Percentiles rank a stretch among this genome's conserved stretches.
phyloP scores from a whole-genome alignment of 2,329 filamentous ascomycete genomes.

The Colletotrichum godetiae region DNA sequence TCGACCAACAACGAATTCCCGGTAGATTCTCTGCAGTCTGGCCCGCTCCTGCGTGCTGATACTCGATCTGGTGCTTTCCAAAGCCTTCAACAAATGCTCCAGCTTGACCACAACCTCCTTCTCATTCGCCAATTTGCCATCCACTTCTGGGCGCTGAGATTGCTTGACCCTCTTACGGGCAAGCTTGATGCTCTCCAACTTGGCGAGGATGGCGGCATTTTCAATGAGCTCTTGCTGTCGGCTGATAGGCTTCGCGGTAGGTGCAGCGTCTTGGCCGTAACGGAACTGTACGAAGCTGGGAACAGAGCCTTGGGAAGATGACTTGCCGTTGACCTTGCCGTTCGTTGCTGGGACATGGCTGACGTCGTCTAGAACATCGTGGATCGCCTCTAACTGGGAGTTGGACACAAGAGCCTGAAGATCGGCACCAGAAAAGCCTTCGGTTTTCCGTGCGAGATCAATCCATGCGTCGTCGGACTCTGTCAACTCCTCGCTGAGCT shows the following conservation, averaged over 20 bases:
- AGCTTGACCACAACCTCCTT: constrained; percentile 85
- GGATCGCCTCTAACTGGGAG: constrained; percentile 95
- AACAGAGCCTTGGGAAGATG: constrained; percentile 41
- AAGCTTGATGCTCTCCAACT: constrained; percentile 82
- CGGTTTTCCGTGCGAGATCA: constrained; percentile 83
- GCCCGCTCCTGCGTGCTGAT: constrained; percentile 83
- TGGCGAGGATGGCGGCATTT: constrained; percentile 81
- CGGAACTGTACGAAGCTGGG: constrained; percentile 84
- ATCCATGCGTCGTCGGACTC: constrained; percentile 66
- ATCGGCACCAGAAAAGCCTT: constrained; percentile 94
- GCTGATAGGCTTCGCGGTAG: constrained; percentile 55
- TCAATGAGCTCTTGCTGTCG: constrained; percentile 73
- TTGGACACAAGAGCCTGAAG: constrained; percentile 96
- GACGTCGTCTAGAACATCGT: constrained; percentile 82
- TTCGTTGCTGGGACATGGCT: constrained; percentile 45
- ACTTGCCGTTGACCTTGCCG: constrained; percentile 46
- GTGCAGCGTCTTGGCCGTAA: constrained; percentile 72
- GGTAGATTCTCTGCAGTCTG: constrained; percentile 84
- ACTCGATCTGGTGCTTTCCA: constrained; percentile 82
- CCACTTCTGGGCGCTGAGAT: constrained; percentile 42
- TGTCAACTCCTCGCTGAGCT: constrained; percentile 75
- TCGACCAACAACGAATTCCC: constrained; percentile 90
- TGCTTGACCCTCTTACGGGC: constrained; percentile 65
- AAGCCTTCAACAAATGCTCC: constrained; percentile 83
- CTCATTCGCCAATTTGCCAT: constrained; percentile 49